Percentiles rank a stretch among this genome's conserved stretches.
phyloP scores from a whole-genome alignment of 2,329 filamentous ascomycete genomes.

The Coniochaeta hoffmannii region DNA sequence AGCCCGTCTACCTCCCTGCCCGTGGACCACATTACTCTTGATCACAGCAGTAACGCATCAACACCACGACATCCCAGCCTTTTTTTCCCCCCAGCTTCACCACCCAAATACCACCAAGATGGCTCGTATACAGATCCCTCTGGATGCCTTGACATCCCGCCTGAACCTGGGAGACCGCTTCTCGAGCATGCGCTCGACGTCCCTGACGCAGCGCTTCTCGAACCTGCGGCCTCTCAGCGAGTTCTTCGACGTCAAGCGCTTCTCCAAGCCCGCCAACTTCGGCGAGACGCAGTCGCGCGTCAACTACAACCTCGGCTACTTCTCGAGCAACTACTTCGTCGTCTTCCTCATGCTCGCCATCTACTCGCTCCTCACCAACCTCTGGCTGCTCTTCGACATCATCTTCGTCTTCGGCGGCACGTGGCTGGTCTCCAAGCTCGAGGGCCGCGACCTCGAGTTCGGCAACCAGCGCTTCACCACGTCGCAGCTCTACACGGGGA shows the following conservation, averaged over 20 bases:
- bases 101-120: conserved; percentile 36
- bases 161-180: conserved; percentile 83
- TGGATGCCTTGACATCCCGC: conserved; percentile 85
- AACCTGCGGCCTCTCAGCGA: conserved; percentile 88
- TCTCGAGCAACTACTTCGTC: conserved; percentile 96
- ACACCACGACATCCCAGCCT: background rate
- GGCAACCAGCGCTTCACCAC: conserved; percentile 76
- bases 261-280: conserved; percentile 92
- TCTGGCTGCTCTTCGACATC: conserved; percentile 83
- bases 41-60: background rate
- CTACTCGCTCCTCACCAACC: conserved; percentile 88
- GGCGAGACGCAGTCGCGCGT: conserved; percentile 36
- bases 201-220: conserved; percentile 74
- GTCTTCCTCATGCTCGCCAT: conserved; percentile 93
- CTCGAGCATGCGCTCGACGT: conserved; percentile 71
- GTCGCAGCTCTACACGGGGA: conserved; percentile 87
- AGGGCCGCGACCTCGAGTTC: conserved; percentile 81
- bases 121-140: conserved; percentile 85
- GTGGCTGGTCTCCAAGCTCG: conserved; percentile 85
- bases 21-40: background rate
- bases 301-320: conserved; percentile 81
- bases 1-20: background rate
- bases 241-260: conserved; percentile 91
- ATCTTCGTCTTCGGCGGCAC: conserved; percentile 78
- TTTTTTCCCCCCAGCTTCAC: background rate